Base-by-base conservation (phyloP, 495 filamentous ascomycete species). In the Pseudevernia furfuracea region DNA sequence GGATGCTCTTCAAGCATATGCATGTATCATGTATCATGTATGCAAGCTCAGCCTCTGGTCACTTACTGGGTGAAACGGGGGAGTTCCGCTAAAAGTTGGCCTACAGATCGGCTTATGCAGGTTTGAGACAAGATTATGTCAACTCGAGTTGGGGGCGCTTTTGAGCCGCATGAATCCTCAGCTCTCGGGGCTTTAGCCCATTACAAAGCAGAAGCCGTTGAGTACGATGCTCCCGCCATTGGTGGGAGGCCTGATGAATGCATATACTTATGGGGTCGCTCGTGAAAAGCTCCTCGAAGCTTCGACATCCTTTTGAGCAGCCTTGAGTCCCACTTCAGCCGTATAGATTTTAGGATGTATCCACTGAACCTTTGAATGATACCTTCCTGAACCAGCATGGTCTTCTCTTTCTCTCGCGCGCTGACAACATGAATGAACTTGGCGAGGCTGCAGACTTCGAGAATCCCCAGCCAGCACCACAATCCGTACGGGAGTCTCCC, bases 121-220 rank as follows among this genome's bases (percentile, higher is more conserved):
- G 53, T 17, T 32, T 19, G 34, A 23, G 48, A 36, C 60, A 62
- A 4, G 3, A 4, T 21, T 37, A 23, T 36, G 48, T 39, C n/a
- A n/a, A n/a, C n/a, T n/a, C n/a, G n/a, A n/a, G 21, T 39, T 52
- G 44, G 23, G 19, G 39, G 61, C 52, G 11, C 53, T 23, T 23
- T 58, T 32, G 43, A 59, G 62, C 62, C 57, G 62, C 62, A 59
- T 32, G 43, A 52, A 8, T 44, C 17, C 60, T 64, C 62, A 53
- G 62, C 56, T 36, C 53, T 46, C 43, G 21, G 21, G 41, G 41
- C 56, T 53, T 53, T 64, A 59, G 62, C 58, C 34, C 34, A 7
- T n/a, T 34, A 34, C n/a, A 11, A 23, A 59, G 44, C 43, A 41
- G 21, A 17, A 34, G 32, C 14, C 17, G 25, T 58, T 10, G 55